Evolutionary conservation across 805 yeast species (phyloP).

Genomic region (Cyberlindnera meyerae): DNA sequence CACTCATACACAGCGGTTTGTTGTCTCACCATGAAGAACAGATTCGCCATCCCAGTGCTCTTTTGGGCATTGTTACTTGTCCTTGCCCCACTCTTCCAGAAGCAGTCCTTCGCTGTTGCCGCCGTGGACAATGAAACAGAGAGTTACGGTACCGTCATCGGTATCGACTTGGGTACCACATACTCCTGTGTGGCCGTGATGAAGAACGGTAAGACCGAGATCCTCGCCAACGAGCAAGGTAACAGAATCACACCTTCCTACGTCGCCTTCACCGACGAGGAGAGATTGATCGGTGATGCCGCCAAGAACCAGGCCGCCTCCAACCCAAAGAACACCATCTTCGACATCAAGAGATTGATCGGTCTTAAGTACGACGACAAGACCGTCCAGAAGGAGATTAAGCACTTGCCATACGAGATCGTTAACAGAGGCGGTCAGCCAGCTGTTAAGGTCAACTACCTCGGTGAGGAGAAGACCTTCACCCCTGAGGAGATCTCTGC

Average conservation of each 20-base stretch:
- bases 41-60: conserved; percentile 29
- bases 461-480: conserved; percentile 71
- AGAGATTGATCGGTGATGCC: conserved; percentile 92
- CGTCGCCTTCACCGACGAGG: conserved; percentile 89
- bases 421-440: conserved; percentile 76
- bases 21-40: conserved; percentile 22
- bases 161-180: conserved; percentile 97
- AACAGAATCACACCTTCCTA: conserved; percentile 95
- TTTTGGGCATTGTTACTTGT: conserved; percentile 26
- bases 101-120: conserved; percentile 21
- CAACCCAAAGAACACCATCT: conserved; percentile 80
- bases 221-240: conserved; percentile 94
- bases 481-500: conserved; percentile 93
- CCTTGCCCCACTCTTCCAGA: conserved; percentile 23
- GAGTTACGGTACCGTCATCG: conserved; percentile 65
- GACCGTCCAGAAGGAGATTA: conserved; percentile 74
- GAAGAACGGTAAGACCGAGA: conserved; percentile 84
- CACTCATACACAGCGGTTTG: too few relatives aligned
- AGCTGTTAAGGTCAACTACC: conserved; percentile 65
- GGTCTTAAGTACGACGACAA: conserved; percentile 77
- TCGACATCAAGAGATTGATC: conserved; percentile 87
- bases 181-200: conserved; percentile 94
- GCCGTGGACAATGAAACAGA: conserved; percentile 33
- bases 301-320: conserved; percentile 94
- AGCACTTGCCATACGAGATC: conserved; percentile 76